Evolutionary conservation across 495 filamentous ascomycete species (phyloP).

Genomic region (Penicillium argentinense): DNA sequence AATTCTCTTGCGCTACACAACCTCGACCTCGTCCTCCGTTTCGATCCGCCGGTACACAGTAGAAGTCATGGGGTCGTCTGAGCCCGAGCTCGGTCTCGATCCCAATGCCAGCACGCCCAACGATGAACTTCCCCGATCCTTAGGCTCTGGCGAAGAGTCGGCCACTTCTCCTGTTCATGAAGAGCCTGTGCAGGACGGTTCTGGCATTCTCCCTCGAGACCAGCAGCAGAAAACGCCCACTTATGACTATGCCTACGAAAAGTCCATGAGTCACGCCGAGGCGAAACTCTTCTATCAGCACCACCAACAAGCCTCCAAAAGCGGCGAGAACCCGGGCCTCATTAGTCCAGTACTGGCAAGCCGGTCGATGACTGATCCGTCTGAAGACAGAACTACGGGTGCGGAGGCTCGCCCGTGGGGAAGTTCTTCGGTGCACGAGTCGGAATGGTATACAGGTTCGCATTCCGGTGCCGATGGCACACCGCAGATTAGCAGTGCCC

Average conservation of each 20-base stretch:
- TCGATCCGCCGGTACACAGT: neutral
- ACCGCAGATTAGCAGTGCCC: conserved; percentile 28
- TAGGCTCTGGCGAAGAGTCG: conserved; percentile 7
- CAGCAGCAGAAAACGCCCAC: conserved; percentile 76
- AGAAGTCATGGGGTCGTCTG: conserved; percentile 26
- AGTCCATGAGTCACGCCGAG: conserved; percentile 85
- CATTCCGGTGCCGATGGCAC: conserved; percentile 3
- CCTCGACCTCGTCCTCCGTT: neutral
- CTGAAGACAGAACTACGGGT: conserved; percentile 8
- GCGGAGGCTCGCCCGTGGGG: conserved; percentile 7
- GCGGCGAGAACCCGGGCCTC: conserved; percentile 18
- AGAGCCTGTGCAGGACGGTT: conserved; percentile 4
- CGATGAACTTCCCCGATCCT: conserved; percentile 11
- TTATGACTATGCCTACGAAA: conserved; percentile 86
- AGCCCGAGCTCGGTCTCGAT: conserved; percentile 19
- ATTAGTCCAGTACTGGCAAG: conserved; percentile 19
- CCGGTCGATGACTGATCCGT: conserved; percentile 8
- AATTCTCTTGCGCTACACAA: neutral
- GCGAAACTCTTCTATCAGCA: conserved; percentile 94
- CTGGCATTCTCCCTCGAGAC: conserved; percentile 65
- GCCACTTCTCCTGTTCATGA: conserved; percentile 16
- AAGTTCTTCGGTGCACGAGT: conserved; percentile 14
- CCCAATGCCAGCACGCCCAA: conserved; percentile 24
- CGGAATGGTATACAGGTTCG: conserved; percentile 16
- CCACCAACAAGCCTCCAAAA: conserved; percentile 59